Base-by-base conservation (phyloP, 441 rosid genomes). In the Pelargonium myrrhifolium region DNA sequence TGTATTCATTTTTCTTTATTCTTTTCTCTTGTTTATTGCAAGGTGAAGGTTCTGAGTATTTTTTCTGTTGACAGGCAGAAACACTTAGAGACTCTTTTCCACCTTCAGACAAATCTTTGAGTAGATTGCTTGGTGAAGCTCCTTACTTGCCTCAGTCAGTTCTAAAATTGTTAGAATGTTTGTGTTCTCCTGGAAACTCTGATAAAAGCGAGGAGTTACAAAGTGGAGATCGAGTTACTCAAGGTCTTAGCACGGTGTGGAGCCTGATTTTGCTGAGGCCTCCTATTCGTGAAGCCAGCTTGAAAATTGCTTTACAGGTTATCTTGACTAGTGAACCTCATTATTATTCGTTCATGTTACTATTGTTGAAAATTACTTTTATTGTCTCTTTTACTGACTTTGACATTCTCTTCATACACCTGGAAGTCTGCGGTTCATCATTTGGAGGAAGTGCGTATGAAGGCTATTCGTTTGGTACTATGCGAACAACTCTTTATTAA, bases 161-260 rank as follows among this genome's bases (percentile, higher is more conserved):
- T 82, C 67, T 89, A 78, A 90, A 84, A 76, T 81, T 95, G 70
- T 77, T 95, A 75, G 96, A 86, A 79, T 74, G 86, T 69, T 84
- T 92, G 72, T 95, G 99, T 76, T 90, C 81, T 69, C 97, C 95
- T 79, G 87, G 78, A 75, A 81, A 73, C 76, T 62, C 70, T 68
- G 92, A 85, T 49, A 86, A 85, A 58, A 69, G 77, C 17, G 97
- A 88, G 75, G 96, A 86, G 71, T 76, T 84, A 56, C 96, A 85
- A 72, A 81, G 79, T 75, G 95, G 96, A 74, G 99, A 95, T 72
- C 89, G 97, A 75, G 96, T 95, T 66, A 95, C 93, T 80, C 99
- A 95, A 81, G 99, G 99, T 74, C 97, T 95, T 67, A 95, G 96
- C 81, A 77, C 86, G 61, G 88, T 92, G 67, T 95, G 99, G 99